A percentile compares a stretch with the other conserved stretches of the same genome.
These are phyloP conservation scores for Polygonum aviculare DNA, from an alignment of 148 eudicot genomes.

Conservation along the genomic window DNA sequence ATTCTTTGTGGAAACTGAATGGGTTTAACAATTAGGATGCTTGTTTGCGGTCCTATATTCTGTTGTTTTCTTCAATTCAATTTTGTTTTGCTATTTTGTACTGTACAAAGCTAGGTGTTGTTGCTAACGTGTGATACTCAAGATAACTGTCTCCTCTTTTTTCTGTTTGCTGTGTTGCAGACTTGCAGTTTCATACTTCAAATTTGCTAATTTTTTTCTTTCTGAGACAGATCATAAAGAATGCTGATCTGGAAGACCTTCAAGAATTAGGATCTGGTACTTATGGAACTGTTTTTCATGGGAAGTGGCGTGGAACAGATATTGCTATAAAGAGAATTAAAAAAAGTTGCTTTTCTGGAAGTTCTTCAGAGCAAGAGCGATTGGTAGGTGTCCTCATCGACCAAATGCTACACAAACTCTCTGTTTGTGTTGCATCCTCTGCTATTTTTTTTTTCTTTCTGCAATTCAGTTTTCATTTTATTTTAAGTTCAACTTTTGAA, in stretches of 20 bases:
- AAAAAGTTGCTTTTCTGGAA: constrained; percentile 84
- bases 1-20: neutral
- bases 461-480: neutral
- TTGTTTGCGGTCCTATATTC: neutral
- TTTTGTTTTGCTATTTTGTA: neutral
- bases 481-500: neutral
- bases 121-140: neutral
- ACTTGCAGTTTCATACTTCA: neutral
- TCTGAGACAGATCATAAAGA: constrained; percentile 62
- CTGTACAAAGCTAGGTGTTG: neutral
- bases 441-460: neutral
- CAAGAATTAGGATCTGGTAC: constrained; percentile 94
- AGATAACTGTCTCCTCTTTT: neutral
- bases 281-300: constrained; percentile 93
- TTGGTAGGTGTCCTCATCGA: constrained; percentile 40
- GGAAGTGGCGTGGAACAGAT: constrained; percentile 96
- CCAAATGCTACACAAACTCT: neutral
- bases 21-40: neutral
- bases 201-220: constrained; percentile 7
- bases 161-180: neutral
- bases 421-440: neutral
- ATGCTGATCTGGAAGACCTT: constrained; percentile 85
- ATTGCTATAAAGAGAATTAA: constrained; percentile 94
- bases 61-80: neutral
- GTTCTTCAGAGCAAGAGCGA: constrained; percentile 87